These are phyloP conservation scores for Serendipita indica DNA, from an alignment of 768 basidiomycete species.

Conservation along the genomic window DNA sequence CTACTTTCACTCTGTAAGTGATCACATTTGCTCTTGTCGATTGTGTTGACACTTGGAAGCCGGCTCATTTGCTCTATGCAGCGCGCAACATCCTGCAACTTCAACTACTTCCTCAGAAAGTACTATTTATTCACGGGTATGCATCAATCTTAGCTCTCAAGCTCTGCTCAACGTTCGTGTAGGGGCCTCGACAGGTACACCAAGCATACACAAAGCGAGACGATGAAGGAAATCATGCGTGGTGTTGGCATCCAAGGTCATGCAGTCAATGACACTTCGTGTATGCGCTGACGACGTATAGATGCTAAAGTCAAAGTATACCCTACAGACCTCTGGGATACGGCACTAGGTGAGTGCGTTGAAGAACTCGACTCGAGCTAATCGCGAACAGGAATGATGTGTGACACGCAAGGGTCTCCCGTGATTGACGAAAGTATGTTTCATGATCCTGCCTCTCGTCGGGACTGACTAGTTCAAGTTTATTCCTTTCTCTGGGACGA, in stretches of 20 bases:
- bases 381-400: constrained; percentile 10
- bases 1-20: constrained; percentile 16
- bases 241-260: constrained; percentile 14
- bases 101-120: constrained; percentile 14
- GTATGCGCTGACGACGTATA: constrained; percentile 12
- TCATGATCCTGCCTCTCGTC: too few species aligned
- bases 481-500: not conserved
- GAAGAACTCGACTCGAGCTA: not conserved
- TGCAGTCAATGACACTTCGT: constrained; percentile 4
- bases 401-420: constrained; percentile 9
- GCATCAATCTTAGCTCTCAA: not conserved
- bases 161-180: not conserved
- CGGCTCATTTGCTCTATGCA: constrained; percentile 17
- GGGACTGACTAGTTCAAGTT: too few species aligned
- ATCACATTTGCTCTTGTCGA: too few species aligned
- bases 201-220: constrained; percentile 15
- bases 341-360: constrained; percentile 9
- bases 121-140: constrained; percentile 17
- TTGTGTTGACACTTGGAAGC: too few species aligned
- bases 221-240: constrained; percentile 17
- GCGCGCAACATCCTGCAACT: constrained; percentile 15
- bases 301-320: constrained; percentile 13
- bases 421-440: not conserved
- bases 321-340: constrained; percentile 15
- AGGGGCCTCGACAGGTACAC: constrained; percentile 17